Base-by-base conservation (phyloP, 495 filamentous ascomycete species). In the Aspergillus ostianus region DNA sequence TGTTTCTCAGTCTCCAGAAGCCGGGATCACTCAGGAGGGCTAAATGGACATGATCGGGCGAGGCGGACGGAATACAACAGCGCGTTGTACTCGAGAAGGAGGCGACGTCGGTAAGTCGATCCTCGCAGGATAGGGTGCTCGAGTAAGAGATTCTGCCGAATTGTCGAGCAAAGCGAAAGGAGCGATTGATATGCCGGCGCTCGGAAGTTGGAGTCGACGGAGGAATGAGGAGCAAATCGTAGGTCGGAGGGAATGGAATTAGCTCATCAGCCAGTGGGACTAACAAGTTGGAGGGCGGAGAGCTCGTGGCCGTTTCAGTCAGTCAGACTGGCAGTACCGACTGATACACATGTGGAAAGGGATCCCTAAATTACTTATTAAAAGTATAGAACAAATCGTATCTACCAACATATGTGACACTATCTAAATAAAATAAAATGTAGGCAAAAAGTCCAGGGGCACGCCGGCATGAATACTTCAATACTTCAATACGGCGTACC, bases 11-110 rank as follows among this genome's bases (percentile, higher is more conserved):
- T 54, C 53, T 30, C 47, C 55, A 55, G 59, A 65, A 58, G 63
- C 64, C 62, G 60, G 67, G 57, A 57, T 73, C 68, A 68, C 53
- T 68, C 61, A 67, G 67, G 65, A 61, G 57, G 61, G 68, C 70
- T 68, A 74, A 67, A 66, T 69, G 71, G 62, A 73, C 75, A 78
- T 78, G 60, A 62, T 75, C 71, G 69, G 65, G 64, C 61, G 41
- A 54, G 53, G 55, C 59, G 66, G 59, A 55, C 61, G 57, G 51
- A 52, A 58, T 49, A 32, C 56, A 36, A 51, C 53, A 57, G 47
- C 53, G 61, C 60, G 66, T 60, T 56, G 58, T 52, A 57, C 58
- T 54, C 57, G 47, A 56, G 29, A 26, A 26, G 51, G 51, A 58
- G 60, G 57, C 64, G 52, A 50, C 8, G 54, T 36, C 19, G 10